These are phyloP conservation scores for Fusarium sp. DNA, from an alignment of 2,329 filamentous ascomycete species.

Conservation along the genomic window DNA sequence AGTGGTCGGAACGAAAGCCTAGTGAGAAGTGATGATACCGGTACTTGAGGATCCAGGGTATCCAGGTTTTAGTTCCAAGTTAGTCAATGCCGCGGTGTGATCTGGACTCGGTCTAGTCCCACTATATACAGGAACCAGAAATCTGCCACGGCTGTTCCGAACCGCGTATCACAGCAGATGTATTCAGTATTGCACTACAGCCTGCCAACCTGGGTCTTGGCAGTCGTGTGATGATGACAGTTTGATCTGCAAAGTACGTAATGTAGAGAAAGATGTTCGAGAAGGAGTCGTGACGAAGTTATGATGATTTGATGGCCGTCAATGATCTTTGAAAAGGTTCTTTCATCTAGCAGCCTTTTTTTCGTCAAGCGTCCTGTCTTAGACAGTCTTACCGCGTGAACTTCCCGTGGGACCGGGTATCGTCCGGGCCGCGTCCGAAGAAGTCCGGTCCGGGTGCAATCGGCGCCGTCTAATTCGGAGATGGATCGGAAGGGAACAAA, in stretches of 20 bases:
- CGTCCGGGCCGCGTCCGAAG: constrained; percentile 8
- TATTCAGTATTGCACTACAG: not conserved
- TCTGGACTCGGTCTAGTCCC: constrained; percentile 28
- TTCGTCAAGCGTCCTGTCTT: not conserved
- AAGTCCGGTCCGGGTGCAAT: constrained; percentile 8
- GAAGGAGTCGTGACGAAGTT: constrained; percentile 8
- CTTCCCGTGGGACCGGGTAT: constrained; percentile 4
- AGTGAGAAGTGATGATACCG: not conserved
- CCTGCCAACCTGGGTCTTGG: not conserved
- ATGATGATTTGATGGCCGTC: constrained; percentile 6
- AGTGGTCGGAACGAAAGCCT: constrained; percentile 7
- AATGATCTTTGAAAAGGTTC: not conserved
- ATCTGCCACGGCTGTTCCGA: constrained; percentile 16
- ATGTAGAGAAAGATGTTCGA: constrained; percentile 5
- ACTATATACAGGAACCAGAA: constrained; percentile 1
- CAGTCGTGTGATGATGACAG: constrained; percentile 1
- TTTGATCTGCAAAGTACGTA: constrained; percentile 9
- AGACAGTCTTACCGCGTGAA: constrained; percentile 3
- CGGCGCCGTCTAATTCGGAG: constrained; percentile 6
- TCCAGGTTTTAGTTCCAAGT: constrained; percentile 17
- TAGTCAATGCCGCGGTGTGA: constrained; percentile 33
- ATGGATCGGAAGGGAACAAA: not conserved
- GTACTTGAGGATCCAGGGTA: constrained; percentile 12
- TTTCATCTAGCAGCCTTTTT: not conserved
- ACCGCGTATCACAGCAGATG: not conserved